These are phyloP conservation scores for Rehmannia glutinosa DNA, from an alignment of 257 asterid species.

Conservation along the genomic window DNA sequence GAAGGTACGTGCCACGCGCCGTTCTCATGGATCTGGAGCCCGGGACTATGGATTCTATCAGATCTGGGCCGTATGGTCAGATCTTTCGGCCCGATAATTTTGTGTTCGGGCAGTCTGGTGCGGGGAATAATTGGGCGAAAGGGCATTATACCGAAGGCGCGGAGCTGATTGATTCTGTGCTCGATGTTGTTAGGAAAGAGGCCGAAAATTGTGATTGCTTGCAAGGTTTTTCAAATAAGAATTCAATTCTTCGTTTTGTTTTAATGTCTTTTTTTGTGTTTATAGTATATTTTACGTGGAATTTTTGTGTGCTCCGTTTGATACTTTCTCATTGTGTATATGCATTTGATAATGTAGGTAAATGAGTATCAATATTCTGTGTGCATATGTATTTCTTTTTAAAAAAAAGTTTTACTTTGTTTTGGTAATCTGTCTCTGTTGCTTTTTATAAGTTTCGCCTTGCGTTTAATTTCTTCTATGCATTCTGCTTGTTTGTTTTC, in stretches of 20 bases:
- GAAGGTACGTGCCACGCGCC: constrained; percentile 84
- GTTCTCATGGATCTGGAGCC: constrained; percentile 97
- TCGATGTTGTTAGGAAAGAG: constrained; percentile 85
- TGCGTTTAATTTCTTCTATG: too few species aligned
- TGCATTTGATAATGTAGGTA: not conserved
- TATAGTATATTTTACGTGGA: not conserved
- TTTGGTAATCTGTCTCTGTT: too few species aligned
- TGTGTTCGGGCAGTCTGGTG: constrained; percentile 88
- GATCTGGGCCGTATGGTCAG: constrained; percentile 86
- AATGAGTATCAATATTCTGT: not conserved
- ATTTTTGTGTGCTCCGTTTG: not conserved
- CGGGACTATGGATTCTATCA: constrained; percentile 88
- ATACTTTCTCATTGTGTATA: not conserved
- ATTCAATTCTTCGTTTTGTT: not conserved
- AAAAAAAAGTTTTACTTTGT: not conserved
- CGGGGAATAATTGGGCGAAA: constrained; percentile 91
- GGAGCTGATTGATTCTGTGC: constrained; percentile 82
- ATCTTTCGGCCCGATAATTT: constrained; percentile 86
- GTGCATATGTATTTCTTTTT: not conserved
- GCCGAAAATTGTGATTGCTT: constrained; percentile 90
- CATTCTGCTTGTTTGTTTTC: not conserved
- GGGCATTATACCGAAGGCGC: constrained; percentile 94
- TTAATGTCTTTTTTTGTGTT: not conserved
- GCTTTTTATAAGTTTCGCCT: too few species aligned
- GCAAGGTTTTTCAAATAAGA: constrained; percentile 50